A percentile compares a stretch with the other conserved stretches of the same genome.
Evolutionary conservation across 23 red algal species (phyloP).

Genomic region (Gracilaria gracilis): DNA sequence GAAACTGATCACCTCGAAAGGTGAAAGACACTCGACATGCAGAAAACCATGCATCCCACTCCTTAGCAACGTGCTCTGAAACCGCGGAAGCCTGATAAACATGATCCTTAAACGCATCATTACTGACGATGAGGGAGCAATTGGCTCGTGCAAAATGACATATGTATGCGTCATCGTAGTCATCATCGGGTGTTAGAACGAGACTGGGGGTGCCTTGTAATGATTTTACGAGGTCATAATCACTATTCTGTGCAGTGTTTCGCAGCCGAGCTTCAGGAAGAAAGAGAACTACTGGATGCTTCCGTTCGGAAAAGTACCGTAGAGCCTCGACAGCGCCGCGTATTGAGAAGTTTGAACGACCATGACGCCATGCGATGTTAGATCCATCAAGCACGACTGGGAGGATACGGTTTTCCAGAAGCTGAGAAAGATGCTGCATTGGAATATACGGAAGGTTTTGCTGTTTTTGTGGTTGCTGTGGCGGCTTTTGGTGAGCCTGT

Average conservation of each 20-base stretch:
- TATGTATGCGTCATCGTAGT: conserved; percentile 86
- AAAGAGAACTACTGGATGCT: conserved; percentile 62
- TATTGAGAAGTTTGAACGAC: conserved; percentile 51
- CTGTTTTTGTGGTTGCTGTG: not conserved
- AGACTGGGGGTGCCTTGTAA: conserved; percentile 33
- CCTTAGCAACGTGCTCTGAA: not conserved
- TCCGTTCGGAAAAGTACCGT: conserved; percentile 54
- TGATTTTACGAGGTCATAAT: conserved; percentile 19
- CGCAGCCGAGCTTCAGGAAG: conserved; percentile 64
- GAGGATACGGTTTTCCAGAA: not conserved
- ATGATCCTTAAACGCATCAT: conserved; percentile 74
- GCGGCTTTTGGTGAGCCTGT: not conserved
- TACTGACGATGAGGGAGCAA: conserved; percentile 69
- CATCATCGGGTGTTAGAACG: conserved; percentile 61
- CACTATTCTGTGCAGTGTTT: conserved; percentile 4
- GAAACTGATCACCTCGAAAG: conserved; percentile 65
- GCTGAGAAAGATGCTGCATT: not conserved
- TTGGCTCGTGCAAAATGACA: conserved; percentile 59
- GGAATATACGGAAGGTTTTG: not conserved
- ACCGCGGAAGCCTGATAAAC: conserved; percentile 71
- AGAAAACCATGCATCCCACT: conserved; percentile 50
- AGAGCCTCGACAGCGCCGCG: conserved; percentile 62
- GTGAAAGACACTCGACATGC: conserved; percentile 77
- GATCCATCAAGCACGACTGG: conserved; percentile 80
- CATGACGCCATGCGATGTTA: conserved; percentile 86